These are phyloP conservation scores for Breviolum minutum DNA, from an alignment of 73 alveolate species.

Conservation along the genomic window DNA sequence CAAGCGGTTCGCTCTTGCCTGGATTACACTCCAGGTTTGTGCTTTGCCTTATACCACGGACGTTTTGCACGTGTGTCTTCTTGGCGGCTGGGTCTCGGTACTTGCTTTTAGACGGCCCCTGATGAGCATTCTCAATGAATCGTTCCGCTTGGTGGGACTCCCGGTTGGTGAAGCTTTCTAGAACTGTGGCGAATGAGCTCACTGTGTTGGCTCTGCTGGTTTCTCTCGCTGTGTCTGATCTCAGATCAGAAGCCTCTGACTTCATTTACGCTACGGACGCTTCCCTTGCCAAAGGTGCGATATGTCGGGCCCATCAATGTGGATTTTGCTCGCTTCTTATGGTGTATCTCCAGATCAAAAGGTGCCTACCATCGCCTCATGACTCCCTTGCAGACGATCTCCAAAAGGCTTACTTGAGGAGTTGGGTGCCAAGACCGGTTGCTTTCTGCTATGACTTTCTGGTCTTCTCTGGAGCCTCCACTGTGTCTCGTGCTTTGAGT, in stretches of 20 bases:
- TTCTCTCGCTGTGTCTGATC: neutral
- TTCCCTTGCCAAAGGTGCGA: neutral
- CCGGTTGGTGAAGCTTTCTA: neutral
- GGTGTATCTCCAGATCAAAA: neutral
- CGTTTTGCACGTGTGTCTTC: neutral
- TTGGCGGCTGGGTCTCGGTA: neutral
- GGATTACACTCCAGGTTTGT: neutral
- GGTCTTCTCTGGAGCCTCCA: neutral
- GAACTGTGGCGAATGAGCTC: neutral
- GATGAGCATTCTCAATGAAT: neutral
- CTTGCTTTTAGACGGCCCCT: neutral
- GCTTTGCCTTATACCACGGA: neutral
- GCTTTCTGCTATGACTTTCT: constrained; percentile 6
- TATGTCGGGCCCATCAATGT: neutral
- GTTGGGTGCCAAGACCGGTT: neutral
- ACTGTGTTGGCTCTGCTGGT: neutral
- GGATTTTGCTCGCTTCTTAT: neutral
- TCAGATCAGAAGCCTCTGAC: neutral
- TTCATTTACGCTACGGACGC: neutral
- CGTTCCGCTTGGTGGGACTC: neutral
- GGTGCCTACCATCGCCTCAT: neutral
- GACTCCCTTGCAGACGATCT: neutral
- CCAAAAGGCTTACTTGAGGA: neutral
- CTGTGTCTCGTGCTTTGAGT: neutral
- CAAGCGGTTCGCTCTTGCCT: neutral